Base-by-base conservation (phyloP, 139 green algal genomes). In the Chlorella sp. region DNA sequence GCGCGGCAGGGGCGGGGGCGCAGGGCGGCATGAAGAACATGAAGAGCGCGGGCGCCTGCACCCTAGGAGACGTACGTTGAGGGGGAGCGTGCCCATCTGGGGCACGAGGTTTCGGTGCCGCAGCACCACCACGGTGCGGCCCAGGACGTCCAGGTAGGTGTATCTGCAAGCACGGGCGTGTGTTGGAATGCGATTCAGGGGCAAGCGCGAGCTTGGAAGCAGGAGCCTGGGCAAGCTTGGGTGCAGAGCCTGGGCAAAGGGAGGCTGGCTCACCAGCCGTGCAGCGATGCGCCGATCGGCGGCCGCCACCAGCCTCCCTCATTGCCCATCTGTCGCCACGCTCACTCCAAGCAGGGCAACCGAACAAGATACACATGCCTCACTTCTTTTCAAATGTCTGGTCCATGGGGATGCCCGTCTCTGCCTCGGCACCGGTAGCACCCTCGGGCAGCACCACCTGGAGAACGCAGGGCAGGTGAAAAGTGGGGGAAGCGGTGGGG, bases 381-480 rank as follows among this genome's bases (percentile, higher is more conserved):
- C 65, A 73, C 65, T 76, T 42, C 36, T 82, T 67, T 35, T 29
- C 55, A 17, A 58, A 17, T 36, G 76, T 25, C 66, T 61, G n/a
- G 42, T 77, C 42, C 46, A 79, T 31, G 5, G 67, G 42, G 35
- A 71, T 55, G 11, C 46, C n/a, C 5, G 17, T 19, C 31, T 75
- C 33, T 3, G 83, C 59, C 50, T 72, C 48, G 36, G 92, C 88
- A 72, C 77, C 66, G 9, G 68, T 62, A 19, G 90, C 82, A 23
- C 93, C 93, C 77, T 97, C 92, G 6, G 93, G 93, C 56, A 97
- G 82, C 43, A 96, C 86, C 68, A 97, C 83, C 88, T 90, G 84
- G 41, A 33, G 29, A 5, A 15, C 33, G 35, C 19, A 53, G 35
- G 29, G 50, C 19, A 36, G 33, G 21, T n/a, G 3, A 45, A 66